Base-by-base conservation (phyloP, 2,329 filamentous ascomycete genomes). In the Phaeosphaeria sp. region DNA sequence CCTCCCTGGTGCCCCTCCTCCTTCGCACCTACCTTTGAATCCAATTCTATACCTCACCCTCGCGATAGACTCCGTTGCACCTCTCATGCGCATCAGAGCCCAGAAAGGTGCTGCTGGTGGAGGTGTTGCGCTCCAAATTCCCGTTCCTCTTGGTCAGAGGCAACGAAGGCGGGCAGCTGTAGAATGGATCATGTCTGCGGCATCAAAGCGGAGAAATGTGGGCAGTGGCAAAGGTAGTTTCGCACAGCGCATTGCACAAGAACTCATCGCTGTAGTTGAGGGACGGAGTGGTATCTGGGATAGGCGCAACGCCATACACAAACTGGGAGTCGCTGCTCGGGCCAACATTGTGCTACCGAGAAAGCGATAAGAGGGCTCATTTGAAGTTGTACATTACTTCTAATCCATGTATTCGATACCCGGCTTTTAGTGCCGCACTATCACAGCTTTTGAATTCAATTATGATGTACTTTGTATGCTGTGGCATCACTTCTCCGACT, bases 61-160 rank as follows among this genome's bases (percentile, higher is more conserved):
- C 30, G 93, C 93, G 30, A 89, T 99, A 71, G 95, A 99, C 83
- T 96, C 92, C 10, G 90, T 99, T 22, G 92, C 93, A 1, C 95
- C 95, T 10, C 85, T 99, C 17, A 82, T 99, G 72, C 89, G 90
- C 65, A 89, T 99, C 72, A 87, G 88, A 54, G 85, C 85, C 60
- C 85, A 92, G 68, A 87, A 87, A 71, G 93, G 92, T 66, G 86
- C 90, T 36, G 91, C 90, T 0, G 94, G 94, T 79, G 95, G 95
- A 81, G 95, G 95, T 77, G 85, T 87, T 36, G 86, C 92, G 13
- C 85, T 97, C 57, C 92, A 94, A 55, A 85, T 97, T 36, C 95
- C 95, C 0, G 83, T 89, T 21, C 94, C 95, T 1, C 82, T 98
- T 20, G 82, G 83, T 1, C 79, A 89, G 62, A 85, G 92, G 59